Conservation (phyloP, 768 basidiomycete genomes). For the Xerocomellus chrysenteron region DNA sequence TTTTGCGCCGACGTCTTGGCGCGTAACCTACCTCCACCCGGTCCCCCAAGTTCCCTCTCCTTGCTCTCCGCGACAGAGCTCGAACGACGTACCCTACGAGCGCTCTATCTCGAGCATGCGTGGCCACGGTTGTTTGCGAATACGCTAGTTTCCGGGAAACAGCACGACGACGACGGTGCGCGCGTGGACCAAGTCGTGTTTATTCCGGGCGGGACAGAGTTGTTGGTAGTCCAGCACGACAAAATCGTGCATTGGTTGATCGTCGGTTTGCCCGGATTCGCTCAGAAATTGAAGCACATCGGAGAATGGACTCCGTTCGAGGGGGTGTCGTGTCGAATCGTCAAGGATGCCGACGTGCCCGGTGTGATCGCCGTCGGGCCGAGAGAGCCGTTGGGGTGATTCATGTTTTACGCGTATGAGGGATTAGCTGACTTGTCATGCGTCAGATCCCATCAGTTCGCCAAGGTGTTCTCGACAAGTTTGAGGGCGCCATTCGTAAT, state of each 20-base stretch:
- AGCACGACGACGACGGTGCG: background rate
- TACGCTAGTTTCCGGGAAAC: conserved; percentile 7
- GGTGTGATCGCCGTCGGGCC: conserved; percentile 24
- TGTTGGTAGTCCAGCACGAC: conserved; percentile 29
- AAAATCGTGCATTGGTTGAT: conserved; percentile 26
- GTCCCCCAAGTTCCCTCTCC: conserved; percentile 7
- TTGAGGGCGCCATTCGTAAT: conserved; percentile 21
- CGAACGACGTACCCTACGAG: conserved; percentile 29
- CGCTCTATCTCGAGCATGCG: conserved; percentile 22
- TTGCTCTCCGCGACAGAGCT: conserved; percentile 22
- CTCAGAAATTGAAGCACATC: conserved; percentile 16
- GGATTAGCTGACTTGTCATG: background rate
- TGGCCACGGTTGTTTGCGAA: conserved; percentile 23
- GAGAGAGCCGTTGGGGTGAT: conserved; percentile 7
- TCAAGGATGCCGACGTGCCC: conserved; percentile 17
- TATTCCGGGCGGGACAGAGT: conserved; percentile 24
- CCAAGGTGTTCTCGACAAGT: conserved; percentile 19
- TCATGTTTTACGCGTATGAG: background rate
- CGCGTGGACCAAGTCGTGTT: conserved; percentile 30
- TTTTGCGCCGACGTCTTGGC: conserved; percentile 26
- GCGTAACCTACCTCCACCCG: conserved; percentile 21
- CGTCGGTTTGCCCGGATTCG: conserved; percentile 12
- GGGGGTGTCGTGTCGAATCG: conserved; percentile 18
- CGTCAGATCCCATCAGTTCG: conserved; percentile 15
- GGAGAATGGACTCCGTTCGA: conserved; percentile 19